Evolutionary conservation across 768 basidiomycete genomes (phyloP).

Genomic region (Lentinula lateritia): DNA sequence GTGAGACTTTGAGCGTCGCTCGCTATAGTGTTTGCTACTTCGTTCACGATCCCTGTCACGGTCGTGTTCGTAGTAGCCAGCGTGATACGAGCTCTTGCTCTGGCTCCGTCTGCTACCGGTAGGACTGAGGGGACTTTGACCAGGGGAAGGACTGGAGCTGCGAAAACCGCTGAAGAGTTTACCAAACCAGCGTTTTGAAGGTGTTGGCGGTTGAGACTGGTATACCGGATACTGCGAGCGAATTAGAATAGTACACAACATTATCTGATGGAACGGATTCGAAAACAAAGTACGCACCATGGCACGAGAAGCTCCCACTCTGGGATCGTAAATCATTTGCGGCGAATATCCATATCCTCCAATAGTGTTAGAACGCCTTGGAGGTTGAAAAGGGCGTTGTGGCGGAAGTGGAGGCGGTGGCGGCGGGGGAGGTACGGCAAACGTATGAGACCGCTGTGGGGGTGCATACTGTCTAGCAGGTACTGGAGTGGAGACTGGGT

Average conservation of each 20-base stretch:
- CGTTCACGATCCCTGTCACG: background rate
- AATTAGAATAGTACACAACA: background rate
- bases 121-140: background rate
- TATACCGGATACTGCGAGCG: background rate
- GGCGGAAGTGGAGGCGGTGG: background rate
- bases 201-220: background rate
- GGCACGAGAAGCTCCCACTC: background rate
- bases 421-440: background rate
- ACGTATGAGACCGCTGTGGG: conserved; percentile 5
- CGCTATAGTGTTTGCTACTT: background rate
- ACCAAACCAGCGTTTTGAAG: conserved; percentile 3
- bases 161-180: conserved; percentile 2
- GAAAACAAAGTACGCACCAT: background rate
- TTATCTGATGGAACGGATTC: background rate
- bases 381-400: background rate
- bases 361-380: background rate
- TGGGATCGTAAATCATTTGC: background rate
- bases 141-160: background rate
- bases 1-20: background rate
- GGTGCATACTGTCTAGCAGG: background rate
- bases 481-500: background rate
- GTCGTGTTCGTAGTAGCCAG: background rate
- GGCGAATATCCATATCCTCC: background rate
- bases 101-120: background rate
- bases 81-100: background rate